Evolutionary conservation across 2,329 filamentous ascomycete genomes (phyloP), one percentile per base, ranked within the genome.

Genomic region (Pseudogymnoascus verrucosus): DNA sequence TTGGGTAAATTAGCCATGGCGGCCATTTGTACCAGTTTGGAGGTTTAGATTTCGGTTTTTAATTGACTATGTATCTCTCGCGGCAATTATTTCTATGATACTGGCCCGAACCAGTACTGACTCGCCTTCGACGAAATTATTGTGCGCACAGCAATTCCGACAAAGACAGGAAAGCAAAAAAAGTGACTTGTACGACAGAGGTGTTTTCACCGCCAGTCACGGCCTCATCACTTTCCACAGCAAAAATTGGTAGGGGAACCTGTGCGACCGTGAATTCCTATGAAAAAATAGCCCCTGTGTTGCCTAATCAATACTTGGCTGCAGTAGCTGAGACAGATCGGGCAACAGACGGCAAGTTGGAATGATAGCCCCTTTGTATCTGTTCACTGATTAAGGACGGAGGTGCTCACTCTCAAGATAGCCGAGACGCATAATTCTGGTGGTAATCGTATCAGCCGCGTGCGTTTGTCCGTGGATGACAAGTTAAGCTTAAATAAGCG

Each of bases 401-500:
- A 34, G 47, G 8, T 12, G n/a, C 26, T 57, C 47, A 57, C 47
- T 19, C 6, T 34, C 14, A 7, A 57, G 47, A 57, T 57, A 57
- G 47, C 47, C 47, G 47, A 57, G 47, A 31, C 26, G n/a, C 47
- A 26, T 6, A 34, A 57, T 57, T 57, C 4, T 57, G 47, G 47
- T 57, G 26, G 47, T 34, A 11, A 57, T 2, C 19, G 26, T 7
- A 57, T 57, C 47, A 57, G 47, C 47, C 47, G 47, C 47, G n/a
- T 57, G 47, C 26, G 5, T 34, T 7, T 4, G 47, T 34, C 47
- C 47, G 47, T 57, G 26, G 47, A 57, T 6, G n/a, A 19, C 47
- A 57, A 57, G 47, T 57, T 57, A 57, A 57, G 47, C 47, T 57
- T 57, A 57, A 57, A 57, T 57, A 57, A 57, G 47, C 47, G 47